Evolutionary conservation across 148 eudicot genomes (phyloP), one percentile per base, ranked within the genome.

Genomic region (Arctostaphylos glauca): DNA sequence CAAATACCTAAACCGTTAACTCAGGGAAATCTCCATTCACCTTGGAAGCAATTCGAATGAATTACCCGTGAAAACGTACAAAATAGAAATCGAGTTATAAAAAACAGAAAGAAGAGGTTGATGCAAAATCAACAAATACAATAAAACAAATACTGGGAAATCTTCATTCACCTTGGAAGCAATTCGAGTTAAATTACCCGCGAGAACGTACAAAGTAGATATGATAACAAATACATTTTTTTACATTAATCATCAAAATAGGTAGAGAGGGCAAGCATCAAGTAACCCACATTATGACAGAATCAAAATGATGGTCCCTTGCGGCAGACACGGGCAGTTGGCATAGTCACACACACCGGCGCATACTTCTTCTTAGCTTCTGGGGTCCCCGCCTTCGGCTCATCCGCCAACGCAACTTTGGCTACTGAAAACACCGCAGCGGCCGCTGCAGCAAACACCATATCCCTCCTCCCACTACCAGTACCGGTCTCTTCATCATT

Each of bases 291-390:
- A 38, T 3, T 4, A 23, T 64, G 70, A 25, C 9, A 25, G 12
- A 66, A 66, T 66, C 71, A 66, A 66, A 14, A 21, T 0, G 10
- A 66, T 25, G 71, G 41, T 66, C 71, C 71, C 71, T 95, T 88
- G 87, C 76, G 91, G 83, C 98, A 95, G 70, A 93, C 81, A 6
- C 89, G 92, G 15, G 98, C 98, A 44, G 97, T 90, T 1, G 95
- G 98, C 90, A 88, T 91, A 4, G 95, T 84, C 9, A 92, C 92
- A 78, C 97, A 93, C n/a, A 94, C 70, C 0, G 90, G 86, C 5
- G 83, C 86, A 81, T 94, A 94, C 91, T 95, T 95, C 95, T 95
- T 90, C 86, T 95, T 95, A 13, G 98, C 98, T 13, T 89, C 98
- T 0, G 85, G 82, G 1, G 84, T 90, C 43, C 98, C 97, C 3